Evolutionary conservation across 352 stramenopile genomes (phyloP).

Genomic region (Phytophthora foliorum): DNA sequence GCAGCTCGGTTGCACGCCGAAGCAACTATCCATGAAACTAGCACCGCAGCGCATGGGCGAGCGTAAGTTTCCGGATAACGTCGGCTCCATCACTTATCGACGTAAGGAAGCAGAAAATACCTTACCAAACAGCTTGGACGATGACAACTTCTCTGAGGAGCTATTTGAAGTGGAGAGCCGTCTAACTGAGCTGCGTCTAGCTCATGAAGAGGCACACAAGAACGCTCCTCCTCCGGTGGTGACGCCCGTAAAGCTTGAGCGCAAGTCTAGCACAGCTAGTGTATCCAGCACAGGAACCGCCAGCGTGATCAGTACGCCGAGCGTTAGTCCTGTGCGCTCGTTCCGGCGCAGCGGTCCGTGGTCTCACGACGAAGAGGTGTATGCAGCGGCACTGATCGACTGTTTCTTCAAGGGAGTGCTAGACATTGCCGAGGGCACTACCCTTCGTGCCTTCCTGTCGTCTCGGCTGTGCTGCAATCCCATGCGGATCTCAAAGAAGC

Average conservation of each 20-base stretch:
- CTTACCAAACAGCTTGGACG: slow-evolving; percentile 25
- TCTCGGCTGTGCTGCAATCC: slow-evolving; percentile 75
- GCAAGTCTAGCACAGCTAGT: slow-evolving; percentile 40
- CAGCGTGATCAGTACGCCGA: slow-evolving; percentile 32
- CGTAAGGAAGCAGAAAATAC: slow-evolving; percentile 36
- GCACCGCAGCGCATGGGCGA: slow-evolving; percentile 62
- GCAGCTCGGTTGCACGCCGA: slow-evolving; percentile 60
- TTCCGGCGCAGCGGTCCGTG: slow-evolving; percentile 73
- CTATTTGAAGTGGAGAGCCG: slow-evolving; percentile 65
- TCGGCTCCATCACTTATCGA: slow-evolving; percentile 64
- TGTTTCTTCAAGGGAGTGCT: slow-evolving; percentile 76
- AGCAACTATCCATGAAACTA: slow-evolving; percentile 81
- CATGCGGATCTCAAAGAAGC: slow-evolving; percentile 85
- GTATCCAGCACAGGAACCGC: slow-evolving; percentile 36
- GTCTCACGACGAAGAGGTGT: slow-evolving; percentile 78
- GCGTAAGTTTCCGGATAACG: slow-evolving; percentile 65
- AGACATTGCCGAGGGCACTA: slow-evolving; percentile 70
- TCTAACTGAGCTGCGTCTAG: slow-evolving; percentile 57
- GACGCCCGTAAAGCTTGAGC: slow-evolving; percentile 36
- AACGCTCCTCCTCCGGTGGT: slow-evolving; percentile 18
- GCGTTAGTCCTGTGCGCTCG: slow-evolving; percentile 28
- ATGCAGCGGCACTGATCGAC: slow-evolving; percentile 70
- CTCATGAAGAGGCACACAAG: slow-evolving; percentile 52
- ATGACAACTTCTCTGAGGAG: slow-evolving; percentile 52
- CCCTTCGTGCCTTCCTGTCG: slow-evolving; percentile 69